Evolutionary conservation across 2,329 filamentous ascomycete species (phyloP).

Genomic region (Ustulina deusta): DNA sequence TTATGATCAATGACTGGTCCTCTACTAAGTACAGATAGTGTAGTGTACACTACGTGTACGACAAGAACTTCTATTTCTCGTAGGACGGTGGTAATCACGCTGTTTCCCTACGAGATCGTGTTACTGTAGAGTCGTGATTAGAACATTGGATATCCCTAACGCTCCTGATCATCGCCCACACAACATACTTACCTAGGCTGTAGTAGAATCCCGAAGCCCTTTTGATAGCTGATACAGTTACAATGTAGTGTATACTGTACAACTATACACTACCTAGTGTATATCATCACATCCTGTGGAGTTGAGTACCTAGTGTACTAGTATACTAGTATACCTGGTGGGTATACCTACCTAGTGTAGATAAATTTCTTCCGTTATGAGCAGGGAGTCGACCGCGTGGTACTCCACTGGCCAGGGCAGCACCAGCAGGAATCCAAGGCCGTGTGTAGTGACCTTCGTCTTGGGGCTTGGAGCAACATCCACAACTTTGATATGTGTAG

Average conservation of each 20-base stretch:
- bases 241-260: background rate
- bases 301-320: too few relatives aligned
- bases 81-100: background rate
- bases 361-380: conserved; percentile 15
- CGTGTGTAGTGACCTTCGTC: too few relatives aligned
- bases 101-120: background rate
- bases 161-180: background rate
- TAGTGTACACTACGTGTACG: background rate
- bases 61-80: background rate
- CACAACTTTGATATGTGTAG: background rate
- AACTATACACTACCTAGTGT: too few relatives aligned
- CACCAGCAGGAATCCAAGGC: background rate
- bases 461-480: too few relatives aligned
- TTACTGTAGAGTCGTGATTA: background rate
- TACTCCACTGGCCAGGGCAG: conserved; percentile 20
- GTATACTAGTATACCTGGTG: background rate
- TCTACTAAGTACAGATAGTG: background rate
- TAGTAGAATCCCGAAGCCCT: background rate
- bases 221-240: background rate
- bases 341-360: background rate
- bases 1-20: conserved; percentile 4
- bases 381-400: conserved; percentile 25
- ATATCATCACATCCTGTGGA: too few relatives aligned
- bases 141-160: background rate
- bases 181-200: background rate